Evolutionary conservation across 345 rosid species (phyloP).

Genomic region (Microcos paniculata): DNA sequence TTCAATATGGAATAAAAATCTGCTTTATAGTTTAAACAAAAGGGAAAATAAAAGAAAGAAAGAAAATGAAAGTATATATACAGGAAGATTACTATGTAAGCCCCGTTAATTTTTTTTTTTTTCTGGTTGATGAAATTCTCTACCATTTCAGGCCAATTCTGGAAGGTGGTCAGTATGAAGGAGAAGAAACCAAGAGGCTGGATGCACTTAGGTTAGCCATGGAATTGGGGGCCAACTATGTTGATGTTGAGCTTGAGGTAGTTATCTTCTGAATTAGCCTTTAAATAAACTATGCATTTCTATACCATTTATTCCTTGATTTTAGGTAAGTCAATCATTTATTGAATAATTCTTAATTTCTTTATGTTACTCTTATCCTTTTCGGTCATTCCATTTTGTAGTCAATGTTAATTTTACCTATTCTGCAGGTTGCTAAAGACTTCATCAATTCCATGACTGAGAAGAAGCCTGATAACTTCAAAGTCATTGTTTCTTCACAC

Average conservation of each 20-base stretch:
- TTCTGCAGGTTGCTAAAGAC: constrained; percentile 43
- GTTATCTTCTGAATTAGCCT: neutral
- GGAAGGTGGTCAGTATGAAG: constrained; percentile 49
- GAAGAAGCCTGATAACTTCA: constrained; percentile 39
- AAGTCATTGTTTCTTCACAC: constrained; percentile 46
- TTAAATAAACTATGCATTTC: neutral
- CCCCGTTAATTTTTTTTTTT: neutral
- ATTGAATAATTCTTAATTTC: no score
- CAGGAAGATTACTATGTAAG: neutral
- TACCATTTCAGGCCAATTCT: constrained; percentile 29
- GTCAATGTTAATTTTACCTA: neutral
- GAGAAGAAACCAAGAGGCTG: constrained; percentile 43
- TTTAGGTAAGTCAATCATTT: no score
- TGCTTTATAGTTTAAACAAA: no score
- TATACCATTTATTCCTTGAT: no score
- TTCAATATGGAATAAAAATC: no score
- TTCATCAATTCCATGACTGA: constrained; percentile 37
- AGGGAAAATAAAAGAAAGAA: no score
- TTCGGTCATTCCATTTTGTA: neutral
- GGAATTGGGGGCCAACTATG: constrained; percentile 39
- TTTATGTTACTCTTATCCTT: no score
- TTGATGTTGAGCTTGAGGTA: constrained; percentile 40
- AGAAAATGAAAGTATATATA: no score
- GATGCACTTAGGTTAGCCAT: constrained; percentile 41
- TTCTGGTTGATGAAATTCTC: no score